These are phyloP conservation scores for Phytophthora cactorum DNA, from an alignment of 352 stramenopile species.

Conservation along the genomic window DNA sequence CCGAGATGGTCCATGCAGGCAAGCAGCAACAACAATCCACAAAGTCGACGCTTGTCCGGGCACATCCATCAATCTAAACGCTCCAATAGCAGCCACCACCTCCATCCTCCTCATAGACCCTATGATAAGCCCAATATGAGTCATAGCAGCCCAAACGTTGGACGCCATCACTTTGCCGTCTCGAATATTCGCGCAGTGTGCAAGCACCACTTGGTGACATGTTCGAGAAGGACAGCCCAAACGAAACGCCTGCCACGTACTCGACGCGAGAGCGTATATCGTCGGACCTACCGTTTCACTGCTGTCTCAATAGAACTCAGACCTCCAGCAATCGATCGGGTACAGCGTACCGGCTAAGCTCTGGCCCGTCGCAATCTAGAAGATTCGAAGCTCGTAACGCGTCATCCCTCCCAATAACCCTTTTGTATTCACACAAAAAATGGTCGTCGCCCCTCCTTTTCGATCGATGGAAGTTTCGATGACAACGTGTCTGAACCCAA, in stretches of 20 bases:
- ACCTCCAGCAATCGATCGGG: conserved; percentile 19
- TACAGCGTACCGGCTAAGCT: conserved; percentile 7
- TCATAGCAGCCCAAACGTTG: not conserved
- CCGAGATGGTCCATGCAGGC: too few relatives aligned
- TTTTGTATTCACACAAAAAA: not conserved
- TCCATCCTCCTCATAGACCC: not conserved
- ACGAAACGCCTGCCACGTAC: conserved; percentile 18
- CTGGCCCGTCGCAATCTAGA: conserved; percentile 62
- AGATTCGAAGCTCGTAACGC: conserved; percentile 55
- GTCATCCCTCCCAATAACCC: conserved; percentile 14
- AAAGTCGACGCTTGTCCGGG: not conserved
- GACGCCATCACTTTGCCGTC: not conserved
- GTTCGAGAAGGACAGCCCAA: conserved; percentile 19
- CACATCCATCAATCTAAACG: conserved; percentile 7
- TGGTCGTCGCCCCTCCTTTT: conserved; percentile 35
- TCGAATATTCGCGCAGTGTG: conserved; percentile 17
- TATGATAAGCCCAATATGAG: too few relatives aligned
- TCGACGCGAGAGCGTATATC: conserved; percentile 17
- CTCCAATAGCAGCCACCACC: not conserved
- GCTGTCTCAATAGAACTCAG: conserved; percentile 14
- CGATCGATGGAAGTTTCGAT: conserved; percentile 43
- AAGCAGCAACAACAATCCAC: too few relatives aligned
- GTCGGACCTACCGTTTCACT: conserved; percentile 2
- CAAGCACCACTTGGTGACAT: not conserved
- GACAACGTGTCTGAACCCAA: conserved; percentile 7